Evolutionary conservation across 2,329 filamentous ascomycete genomes (phyloP).

Genomic region (Alternaria triticimaculans): DNA sequence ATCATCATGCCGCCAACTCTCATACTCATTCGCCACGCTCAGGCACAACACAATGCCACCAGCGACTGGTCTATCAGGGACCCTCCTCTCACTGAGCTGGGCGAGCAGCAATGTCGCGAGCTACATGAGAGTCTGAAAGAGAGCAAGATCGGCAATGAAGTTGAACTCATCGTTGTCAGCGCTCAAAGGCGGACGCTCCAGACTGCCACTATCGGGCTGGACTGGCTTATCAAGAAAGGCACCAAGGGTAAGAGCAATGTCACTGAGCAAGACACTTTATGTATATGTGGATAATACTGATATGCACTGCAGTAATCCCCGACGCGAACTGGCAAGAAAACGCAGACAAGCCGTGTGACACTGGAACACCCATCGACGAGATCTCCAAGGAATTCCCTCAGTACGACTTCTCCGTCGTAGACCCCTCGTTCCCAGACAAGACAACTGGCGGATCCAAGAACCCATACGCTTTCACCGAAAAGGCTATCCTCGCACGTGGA

Average conservation of each 20-base stretch:
- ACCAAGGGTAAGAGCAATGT: conserved; percentile 45
- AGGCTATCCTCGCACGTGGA: conserved; percentile 63
- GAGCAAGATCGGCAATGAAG: conserved; percentile 50
- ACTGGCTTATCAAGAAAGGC: conserved; percentile 60
- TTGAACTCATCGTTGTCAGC: conserved; percentile 66
- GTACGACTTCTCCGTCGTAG: conserved; percentile 64
- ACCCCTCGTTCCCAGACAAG: conserved; percentile 70
- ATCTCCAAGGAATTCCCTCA: conserved; percentile 60
- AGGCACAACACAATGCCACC: conserved; percentile 54
- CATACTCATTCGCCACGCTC: conserved; percentile 55
- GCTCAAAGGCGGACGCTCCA: conserved; percentile 71
- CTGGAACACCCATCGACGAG: conserved; percentile 57
- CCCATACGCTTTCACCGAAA: conserved; percentile 61
- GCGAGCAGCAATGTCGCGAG: conserved; percentile 50
- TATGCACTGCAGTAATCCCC: conserved; percentile 52
- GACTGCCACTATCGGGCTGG: conserved; percentile 65
- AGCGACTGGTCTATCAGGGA: conserved; percentile 52
- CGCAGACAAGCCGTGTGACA: conserved; percentile 64
- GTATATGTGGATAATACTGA: neutral
- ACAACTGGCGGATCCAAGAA: conserved; percentile 49
- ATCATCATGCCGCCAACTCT: conserved; percentile 52
- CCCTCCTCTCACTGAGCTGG: conserved; percentile 51
- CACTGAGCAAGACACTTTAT: neutral
- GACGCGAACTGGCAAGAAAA: conserved; percentile 70
- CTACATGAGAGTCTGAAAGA: conserved; percentile 48